Conservation (phyloP, 495 filamentous ascomycete genomes). For the Ramalina peruviana region DNA sequence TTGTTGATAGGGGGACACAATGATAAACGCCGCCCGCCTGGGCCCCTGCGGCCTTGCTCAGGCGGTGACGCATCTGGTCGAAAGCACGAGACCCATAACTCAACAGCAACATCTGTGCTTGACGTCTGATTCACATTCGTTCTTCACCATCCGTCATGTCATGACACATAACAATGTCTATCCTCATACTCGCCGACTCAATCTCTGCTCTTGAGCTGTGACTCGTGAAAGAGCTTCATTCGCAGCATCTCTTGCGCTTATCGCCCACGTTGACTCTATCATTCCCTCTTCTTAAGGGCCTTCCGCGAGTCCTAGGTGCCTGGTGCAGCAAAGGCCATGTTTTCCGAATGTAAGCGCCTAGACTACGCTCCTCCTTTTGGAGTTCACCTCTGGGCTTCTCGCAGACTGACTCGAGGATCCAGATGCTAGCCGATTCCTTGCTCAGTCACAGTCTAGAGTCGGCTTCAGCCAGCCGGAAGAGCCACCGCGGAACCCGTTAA, state of each 20-base stretch:
- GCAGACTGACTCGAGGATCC: conserved; percentile 2
- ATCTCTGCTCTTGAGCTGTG: no score
- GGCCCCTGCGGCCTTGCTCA: neutral
- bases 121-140: no score
- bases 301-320: no score
- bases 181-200: no score
- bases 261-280: no score
- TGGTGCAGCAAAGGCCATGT: conserved; percentile 41
- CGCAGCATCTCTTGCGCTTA: no score
- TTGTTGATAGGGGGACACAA: neutral
- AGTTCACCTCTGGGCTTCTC: neutral
- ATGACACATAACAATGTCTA: no score
- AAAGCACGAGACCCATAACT: conserved; percentile 4
- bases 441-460: conserved; percentile 87
- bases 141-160: no score
- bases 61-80: neutral
- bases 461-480: conserved; percentile 50
- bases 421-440: conserved; percentile 97
- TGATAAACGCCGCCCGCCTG: neutral
- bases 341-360: conserved; percentile 80
- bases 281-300: no score
- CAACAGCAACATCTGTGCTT: no score
- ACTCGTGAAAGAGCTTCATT: no score
- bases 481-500: conserved; percentile 33
- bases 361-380: conserved; percentile 8